Conservation (phyloP, 2,329 filamentous ascomycete genomes). For the Xenosphaeropsis pyriputrescens region DNA sequence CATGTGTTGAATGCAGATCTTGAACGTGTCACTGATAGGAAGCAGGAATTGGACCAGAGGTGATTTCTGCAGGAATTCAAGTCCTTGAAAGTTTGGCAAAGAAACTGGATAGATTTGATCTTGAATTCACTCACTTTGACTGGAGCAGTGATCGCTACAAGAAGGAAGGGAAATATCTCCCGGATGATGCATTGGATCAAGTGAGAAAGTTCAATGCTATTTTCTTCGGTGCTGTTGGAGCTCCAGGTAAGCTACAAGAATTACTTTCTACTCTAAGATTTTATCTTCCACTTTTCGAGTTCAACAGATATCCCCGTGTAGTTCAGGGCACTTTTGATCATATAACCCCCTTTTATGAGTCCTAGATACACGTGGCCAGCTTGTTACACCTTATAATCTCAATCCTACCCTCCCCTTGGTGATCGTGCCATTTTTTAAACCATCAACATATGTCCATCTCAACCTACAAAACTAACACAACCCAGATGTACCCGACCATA, state of each 20-base stretch:
- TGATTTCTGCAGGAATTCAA: slow-evolving; percentile 42
- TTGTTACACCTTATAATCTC: too few relatives aligned
- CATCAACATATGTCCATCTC: too few relatives aligned
- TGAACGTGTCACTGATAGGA: too few relatives aligned
- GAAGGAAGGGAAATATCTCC: slow-evolving; percentile 41
- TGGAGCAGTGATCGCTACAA: slow-evolving; percentile 46
- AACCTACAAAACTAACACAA: slow-evolving; percentile 17
- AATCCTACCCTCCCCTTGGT: too few relatives aligned
- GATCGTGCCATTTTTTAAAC: too few relatives aligned
- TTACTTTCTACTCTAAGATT: too few relatives aligned
- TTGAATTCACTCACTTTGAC: slow-evolving; percentile 44
- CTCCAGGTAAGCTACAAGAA: slow-evolving; percentile 23
- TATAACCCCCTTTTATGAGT: too few relatives aligned
- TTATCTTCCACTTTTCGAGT: too few relatives aligned
- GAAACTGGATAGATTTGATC: slow-evolving; percentile 38
- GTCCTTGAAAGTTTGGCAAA: slow-evolving; percentile 40
- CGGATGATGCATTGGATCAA: slow-evolving; percentile 37
- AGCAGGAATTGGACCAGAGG: slow-evolving; percentile 38
- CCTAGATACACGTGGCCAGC: too few relatives aligned
- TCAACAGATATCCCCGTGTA: too few relatives aligned
- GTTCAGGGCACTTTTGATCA: too few relatives aligned
- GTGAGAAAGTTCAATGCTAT: slow-evolving; percentile 39
- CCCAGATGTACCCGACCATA: slow-evolving; percentile 42
- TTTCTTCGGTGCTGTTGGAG: slow-evolving; percentile 41
- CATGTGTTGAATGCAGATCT: too few relatives aligned